These are phyloP conservation scores for Xylaria palmicola DNA, from an alignment of 495 filamentous ascomycete genomes.

Conservation along the genomic window DNA sequence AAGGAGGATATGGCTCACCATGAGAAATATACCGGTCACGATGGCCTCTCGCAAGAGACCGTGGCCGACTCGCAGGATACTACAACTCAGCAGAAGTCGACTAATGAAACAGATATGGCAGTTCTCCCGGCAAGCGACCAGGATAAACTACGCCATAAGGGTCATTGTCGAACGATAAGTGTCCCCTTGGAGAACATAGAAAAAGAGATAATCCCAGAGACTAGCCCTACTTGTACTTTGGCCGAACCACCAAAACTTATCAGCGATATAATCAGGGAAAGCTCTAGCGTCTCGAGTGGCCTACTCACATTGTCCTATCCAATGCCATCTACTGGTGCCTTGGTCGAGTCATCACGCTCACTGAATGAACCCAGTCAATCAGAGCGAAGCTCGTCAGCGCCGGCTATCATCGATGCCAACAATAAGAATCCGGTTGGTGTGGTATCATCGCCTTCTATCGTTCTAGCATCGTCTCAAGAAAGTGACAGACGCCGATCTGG, in stretches of 20 bases:
- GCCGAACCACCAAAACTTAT: conserved; percentile 18
- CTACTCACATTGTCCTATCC: conserved; percentile 20
- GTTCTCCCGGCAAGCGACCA: background rate
- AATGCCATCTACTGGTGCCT: conserved; percentile 3
- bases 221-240: conserved; percentile 32
- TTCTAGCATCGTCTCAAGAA: conserved; percentile 24
- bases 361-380: background rate
- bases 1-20: conserved; percentile 25
- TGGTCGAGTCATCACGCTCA: background rate
- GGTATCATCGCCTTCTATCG: conserved; percentile 22
- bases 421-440: background rate
- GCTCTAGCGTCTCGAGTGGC: conserved; percentile 20
- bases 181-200: conserved; percentile 12
- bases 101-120: background rate
- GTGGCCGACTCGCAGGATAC: conserved; percentile 34
- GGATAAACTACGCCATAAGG: background rate
- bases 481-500: conserved; percentile 12
- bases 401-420: background rate
- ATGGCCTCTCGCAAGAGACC: conserved; percentile 29
- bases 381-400: background rate
- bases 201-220: conserved; percentile 40
- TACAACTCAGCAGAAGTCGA: conserved; percentile 1
- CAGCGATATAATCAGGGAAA: conserved; percentile 21
- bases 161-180: conserved; percentile 16
- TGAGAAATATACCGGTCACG: conserved; percentile 16